phyloP scores from a whole-genome alignment of 352 stramenopile species.

The Globisporangium splendens region DNA sequence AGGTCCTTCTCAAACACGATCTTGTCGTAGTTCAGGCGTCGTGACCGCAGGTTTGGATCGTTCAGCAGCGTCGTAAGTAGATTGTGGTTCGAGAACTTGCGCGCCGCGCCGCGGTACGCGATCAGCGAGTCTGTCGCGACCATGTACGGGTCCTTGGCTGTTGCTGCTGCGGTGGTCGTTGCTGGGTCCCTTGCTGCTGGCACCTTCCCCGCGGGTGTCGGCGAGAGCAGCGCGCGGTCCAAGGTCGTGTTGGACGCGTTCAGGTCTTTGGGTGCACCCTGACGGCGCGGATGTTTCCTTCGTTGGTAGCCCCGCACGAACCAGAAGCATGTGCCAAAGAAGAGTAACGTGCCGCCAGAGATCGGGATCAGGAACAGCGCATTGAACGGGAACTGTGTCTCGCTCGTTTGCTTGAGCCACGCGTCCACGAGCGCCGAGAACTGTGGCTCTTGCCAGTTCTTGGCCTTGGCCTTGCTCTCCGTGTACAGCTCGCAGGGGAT shows the following conservation, averaged over 20 bases:
- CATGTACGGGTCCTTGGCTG: constrained; percentile 14
- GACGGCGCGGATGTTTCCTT: background rate
- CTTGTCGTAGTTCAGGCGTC: constrained; percentile 37
- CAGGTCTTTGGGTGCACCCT: background rate
- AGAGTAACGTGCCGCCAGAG: background rate
- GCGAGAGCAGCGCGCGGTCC: constrained; percentile 10
- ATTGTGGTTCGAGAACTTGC: constrained; percentile 10
- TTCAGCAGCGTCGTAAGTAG: constrained; percentile 22
- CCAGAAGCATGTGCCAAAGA: background rate
- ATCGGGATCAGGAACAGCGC: constrained; percentile 6
- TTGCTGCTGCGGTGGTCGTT: no score
- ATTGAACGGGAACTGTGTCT: background rate
- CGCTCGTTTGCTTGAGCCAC: constrained; percentile 19
- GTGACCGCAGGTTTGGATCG: constrained; percentile 28
- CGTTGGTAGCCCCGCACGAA: background rate
- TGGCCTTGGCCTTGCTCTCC: constrained; percentile 9
- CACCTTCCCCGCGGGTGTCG: background rate
- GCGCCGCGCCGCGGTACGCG: constrained; percentile 10
- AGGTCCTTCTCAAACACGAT: constrained; percentile 37
- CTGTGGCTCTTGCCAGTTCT: constrained; percentile 9
- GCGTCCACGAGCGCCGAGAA: constrained; percentile 14
- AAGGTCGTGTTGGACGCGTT: background rate
- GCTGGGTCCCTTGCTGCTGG: no score
- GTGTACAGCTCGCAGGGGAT: constrained; percentile 26
- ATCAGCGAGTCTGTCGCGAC: constrained; percentile 12